phyloP scores from a whole-genome alignment of 1,284 basidiomycete species.

The Lignosus rhinocerotis region DNA sequence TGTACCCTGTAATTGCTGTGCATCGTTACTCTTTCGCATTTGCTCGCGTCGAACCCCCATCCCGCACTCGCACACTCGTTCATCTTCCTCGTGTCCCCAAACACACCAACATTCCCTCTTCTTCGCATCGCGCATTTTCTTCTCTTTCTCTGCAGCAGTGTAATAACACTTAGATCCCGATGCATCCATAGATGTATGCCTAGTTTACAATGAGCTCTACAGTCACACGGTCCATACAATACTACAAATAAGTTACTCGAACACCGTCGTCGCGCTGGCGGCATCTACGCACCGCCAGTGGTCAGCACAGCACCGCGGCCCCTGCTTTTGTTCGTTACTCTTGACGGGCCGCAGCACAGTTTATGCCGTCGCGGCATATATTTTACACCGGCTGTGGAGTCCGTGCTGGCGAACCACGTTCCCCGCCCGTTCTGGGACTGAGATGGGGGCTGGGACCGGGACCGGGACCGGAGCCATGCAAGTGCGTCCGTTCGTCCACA shows the following conservation, averaged over 20 bases:
- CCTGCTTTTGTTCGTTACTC: not conserved
- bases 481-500: conserved; percentile 18
- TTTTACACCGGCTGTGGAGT: conserved; percentile 5
- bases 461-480: conserved; percentile 11
- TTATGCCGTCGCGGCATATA: not conserved
- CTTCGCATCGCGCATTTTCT: not conserved
- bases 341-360: not conserved
- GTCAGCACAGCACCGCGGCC: too few relatives aligned
- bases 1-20: not conserved
- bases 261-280: not conserved
- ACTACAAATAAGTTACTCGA: conserved; percentile 13
- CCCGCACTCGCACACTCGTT: not conserved
- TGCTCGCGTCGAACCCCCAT: not conserved
- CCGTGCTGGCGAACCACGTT: not conserved
- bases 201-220: conserved; percentile 11
- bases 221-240: conserved; percentile 11
- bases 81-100: not conserved
- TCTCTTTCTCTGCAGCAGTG: not conserved
- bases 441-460: not conserved
- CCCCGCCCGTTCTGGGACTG: not conserved
- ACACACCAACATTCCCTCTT: not conserved
- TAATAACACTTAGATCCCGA: not conserved
- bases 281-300: not conserved
- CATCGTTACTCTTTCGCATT: not conserved
- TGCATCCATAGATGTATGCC: conserved; percentile 1